Percentiles rank a stretch among this genome's conserved stretches.
Conservation (phyloP, 805 yeast species). For the Suhomyces pyralidae region DNA sequence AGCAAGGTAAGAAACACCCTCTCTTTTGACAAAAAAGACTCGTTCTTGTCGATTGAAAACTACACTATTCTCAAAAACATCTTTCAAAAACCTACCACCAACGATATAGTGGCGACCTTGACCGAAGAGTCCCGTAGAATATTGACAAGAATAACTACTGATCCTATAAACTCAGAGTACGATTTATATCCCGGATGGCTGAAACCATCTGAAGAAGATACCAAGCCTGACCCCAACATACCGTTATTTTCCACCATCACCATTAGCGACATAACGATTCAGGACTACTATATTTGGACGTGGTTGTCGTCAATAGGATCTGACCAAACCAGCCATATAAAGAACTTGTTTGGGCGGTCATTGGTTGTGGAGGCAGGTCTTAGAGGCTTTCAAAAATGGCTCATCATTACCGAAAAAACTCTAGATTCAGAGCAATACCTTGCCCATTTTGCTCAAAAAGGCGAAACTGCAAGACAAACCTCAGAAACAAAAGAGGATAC, state of each 20-base stretch:
- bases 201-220: constrained; percentile 7
- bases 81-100: constrained; percentile 54
- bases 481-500: constrained; percentile 12
- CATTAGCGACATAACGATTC: constrained; percentile 64
- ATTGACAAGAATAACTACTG: constrained; percentile 37
- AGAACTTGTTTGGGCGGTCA: constrained; percentile 74
- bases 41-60: constrained; percentile 74
- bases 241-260: constrained; percentile 37
- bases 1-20: constrained; percentile 48
- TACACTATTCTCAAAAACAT: constrained; percentile 69
- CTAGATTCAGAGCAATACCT: constrained; percentile 37
- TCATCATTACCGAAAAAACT: constrained; percentile 67
- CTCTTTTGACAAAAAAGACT: constrained; percentile 64
- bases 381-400: constrained; percentile 77
- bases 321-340: constrained; percentile 65
- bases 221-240: constrained; percentile 25
- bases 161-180: constrained; percentile 34
- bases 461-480: neutral
- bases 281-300: constrained; percentile 88
- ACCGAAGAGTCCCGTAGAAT: constrained; percentile 72
- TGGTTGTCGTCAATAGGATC: constrained; percentile 78
- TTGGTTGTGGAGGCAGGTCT: constrained; percentile 78
- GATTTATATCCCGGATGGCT: constrained; percentile 42
- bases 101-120: constrained; percentile 57
- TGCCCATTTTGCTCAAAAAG: constrained; percentile 15